phyloP scores from a whole-genome alignment of 2,329 filamentous ascomycete genomes.

The Berkeleyomyces rouxiae region DNA sequence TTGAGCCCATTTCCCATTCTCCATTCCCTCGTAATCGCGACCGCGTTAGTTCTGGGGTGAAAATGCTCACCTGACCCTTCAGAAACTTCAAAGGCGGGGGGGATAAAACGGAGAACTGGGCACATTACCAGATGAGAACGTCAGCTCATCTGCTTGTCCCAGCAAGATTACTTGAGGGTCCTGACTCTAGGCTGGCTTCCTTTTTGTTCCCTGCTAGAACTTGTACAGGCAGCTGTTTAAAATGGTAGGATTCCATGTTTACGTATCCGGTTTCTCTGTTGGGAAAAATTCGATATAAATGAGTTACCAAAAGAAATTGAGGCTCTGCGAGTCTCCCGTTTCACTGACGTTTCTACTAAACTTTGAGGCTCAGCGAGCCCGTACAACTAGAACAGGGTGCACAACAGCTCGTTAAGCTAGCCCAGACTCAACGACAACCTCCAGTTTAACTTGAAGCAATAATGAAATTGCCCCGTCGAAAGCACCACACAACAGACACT shows the following conservation, averaged over 20 bases:
- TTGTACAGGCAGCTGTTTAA: no score
- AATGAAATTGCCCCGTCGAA: not conserved
- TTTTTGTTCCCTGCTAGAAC: not conserved
- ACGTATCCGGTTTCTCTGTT: not conserved
- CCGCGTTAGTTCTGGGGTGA: not conserved
- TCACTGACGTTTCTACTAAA: not conserved
- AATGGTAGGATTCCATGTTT: not conserved
- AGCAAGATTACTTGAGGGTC: not conserved
- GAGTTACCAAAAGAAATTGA: not conserved
- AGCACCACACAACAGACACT: no score
- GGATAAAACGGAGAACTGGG: not conserved
- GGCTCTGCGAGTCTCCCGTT: not conserved
- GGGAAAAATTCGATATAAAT: not conserved
- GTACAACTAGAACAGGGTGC: not conserved
- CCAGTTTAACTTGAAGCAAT: not conserved
- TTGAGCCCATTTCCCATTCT: not conserved
- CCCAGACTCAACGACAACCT: not conserved
- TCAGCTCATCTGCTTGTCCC: constrained; percentile 1
- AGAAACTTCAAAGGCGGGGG: not conserved
- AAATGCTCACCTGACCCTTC: not conserved
- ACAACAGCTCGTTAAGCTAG: not conserved
- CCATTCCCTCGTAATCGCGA: not conserved
- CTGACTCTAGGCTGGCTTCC: not conserved
- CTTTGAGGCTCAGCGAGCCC: not conserved
- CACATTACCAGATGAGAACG: not conserved